These are phyloP conservation scores for Cornus florida DNA, from an alignment of 148 eudicot genomes.

Conservation along the genomic window DNA sequence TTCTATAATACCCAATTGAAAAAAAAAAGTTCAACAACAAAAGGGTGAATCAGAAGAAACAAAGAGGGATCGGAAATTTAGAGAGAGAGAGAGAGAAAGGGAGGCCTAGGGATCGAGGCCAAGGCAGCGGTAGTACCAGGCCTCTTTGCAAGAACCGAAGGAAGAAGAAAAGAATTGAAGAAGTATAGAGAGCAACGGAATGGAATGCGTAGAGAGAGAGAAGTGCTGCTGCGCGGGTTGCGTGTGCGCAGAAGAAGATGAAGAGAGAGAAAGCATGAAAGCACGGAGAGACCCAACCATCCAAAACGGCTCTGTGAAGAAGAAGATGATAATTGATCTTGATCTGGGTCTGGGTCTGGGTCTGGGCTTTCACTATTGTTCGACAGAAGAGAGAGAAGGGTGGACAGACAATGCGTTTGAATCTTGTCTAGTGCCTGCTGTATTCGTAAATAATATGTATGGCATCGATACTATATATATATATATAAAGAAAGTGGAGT, in stretches of 20 bases:
- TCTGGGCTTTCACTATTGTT: too few relatives aligned
- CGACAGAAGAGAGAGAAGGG: background rate
- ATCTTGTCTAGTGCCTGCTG: background rate
- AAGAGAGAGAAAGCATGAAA: slow-evolving; percentile 16
- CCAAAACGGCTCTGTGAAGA: slow-evolving; percentile 19
- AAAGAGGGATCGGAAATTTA: background rate
- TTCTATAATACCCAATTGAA: background rate
- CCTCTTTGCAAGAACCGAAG: slow-evolving; percentile 55
- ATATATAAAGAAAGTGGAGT: background rate
- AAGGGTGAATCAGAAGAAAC: background rate
- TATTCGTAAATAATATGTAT: too few relatives aligned
- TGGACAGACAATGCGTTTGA: background rate
- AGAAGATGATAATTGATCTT: background rate
- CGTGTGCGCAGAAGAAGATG: slow-evolving; percentile 14
- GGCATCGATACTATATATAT: background rate
- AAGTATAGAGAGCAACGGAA: slow-evolving; percentile 2
- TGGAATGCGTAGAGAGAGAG: background rate
- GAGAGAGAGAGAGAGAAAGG: background rate
- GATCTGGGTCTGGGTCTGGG: background rate
- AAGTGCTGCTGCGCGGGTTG: slow-evolving; percentile 2
- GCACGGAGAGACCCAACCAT: slow-evolving; percentile 27
- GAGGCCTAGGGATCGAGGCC: slow-evolving; percentile 31
- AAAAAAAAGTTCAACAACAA: background rate
- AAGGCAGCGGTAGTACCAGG: slow-evolving; percentile 67
- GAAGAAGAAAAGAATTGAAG: slow-evolving; percentile 21